These are phyloP conservation scores for Aspergillus calidoustus DNA, from an alignment of 2,329 filamentous ascomycete genomes.

Conservation along the genomic window DNA sequence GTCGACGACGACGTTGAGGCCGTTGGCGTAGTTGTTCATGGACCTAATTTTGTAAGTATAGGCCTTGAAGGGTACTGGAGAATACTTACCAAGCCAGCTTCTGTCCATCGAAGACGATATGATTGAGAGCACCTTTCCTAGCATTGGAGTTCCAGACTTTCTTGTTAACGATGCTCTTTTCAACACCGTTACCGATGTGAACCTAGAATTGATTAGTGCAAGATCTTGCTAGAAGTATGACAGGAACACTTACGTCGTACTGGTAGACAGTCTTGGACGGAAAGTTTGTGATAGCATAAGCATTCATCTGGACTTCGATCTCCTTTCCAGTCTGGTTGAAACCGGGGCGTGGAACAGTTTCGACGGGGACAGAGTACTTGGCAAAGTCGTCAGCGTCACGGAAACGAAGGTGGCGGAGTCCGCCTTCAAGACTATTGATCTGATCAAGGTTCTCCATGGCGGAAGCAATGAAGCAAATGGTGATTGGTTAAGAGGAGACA, in stretches of 20 bases:
- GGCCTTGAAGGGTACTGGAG: slow-evolving; percentile 35
- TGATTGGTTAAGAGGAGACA: not conserved
- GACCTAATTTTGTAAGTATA: slow-evolving; percentile 40
- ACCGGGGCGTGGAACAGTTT: slow-evolving; percentile 53
- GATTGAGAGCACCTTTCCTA: slow-evolving; percentile 62
- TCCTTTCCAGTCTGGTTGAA: slow-evolving; percentile 64
- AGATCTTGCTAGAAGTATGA: not conserved
- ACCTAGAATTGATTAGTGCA: slow-evolving; percentile 55
- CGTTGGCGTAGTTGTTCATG: slow-evolving; percentile 41
- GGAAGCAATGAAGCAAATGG: slow-evolving; percentile 12
- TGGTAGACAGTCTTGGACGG: slow-evolving; percentile 71
- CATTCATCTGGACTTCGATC: slow-evolving; percentile 68
- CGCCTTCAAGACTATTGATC: slow-evolving; percentile 27
- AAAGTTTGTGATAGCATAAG: slow-evolving; percentile 69
- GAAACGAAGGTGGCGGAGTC: slow-evolving; percentile 31
- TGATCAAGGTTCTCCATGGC: slow-evolving; percentile 30
- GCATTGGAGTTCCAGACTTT: slow-evolving; percentile 74
- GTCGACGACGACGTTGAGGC: slow-evolving; percentile 67
- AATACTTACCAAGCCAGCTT: slow-evolving; percentile 78
- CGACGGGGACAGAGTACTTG: slow-evolving; percentile 40
- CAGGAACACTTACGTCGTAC: slow-evolving; percentile 72
- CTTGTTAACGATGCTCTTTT: slow-evolving; percentile 70
- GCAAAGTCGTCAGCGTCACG: slow-evolving; percentile 33
- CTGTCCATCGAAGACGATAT: slow-evolving; percentile 80
- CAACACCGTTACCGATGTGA: slow-evolving; percentile 63